phyloP scores from a whole-genome alignment of 768 basidiomycete species.

The Calvatia gigantea region DNA sequence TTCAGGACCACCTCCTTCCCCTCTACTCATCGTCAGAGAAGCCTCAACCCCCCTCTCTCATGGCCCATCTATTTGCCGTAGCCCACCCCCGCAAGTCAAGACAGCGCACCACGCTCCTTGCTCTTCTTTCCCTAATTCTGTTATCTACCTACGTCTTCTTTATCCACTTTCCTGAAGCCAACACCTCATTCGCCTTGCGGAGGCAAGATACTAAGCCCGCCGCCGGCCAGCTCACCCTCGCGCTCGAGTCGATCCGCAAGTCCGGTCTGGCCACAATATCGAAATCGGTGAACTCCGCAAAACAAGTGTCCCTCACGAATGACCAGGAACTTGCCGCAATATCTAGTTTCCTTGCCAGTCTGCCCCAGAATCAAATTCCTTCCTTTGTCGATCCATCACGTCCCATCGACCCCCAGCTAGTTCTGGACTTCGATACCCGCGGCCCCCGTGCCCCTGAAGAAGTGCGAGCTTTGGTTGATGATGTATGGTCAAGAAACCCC shows the following conservation, averaged over 20 bases:
- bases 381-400: constrained; percentile 53
- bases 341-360: constrained; percentile 67
- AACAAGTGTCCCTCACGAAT: constrained; percentile 38
- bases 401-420: constrained; percentile 76
- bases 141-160: constrained; percentile 57
- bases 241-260: constrained; percentile 33
- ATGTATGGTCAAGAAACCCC: constrained; percentile 72
- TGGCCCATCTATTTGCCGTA: constrained; percentile 26
- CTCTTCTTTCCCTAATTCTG: constrained; percentile 46
- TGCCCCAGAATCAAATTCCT: constrained; percentile 76
- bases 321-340: constrained; percentile 73
- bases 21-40: constrained; percentile 14
- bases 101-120: constrained; percentile 51
- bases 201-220: constrained; percentile 23
- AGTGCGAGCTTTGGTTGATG: constrained; percentile 51
- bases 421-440: constrained; percentile 83
- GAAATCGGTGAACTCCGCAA: constrained; percentile 17
- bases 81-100: constrained; percentile 44
- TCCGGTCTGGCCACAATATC: constrained; percentile 23
- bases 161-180: constrained; percentile 38
- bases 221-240: constrained; percentile 30
- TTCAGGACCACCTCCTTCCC: constrained; percentile 26
- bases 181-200: constrained; percentile 33
- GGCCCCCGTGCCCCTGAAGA: constrained; percentile 57
- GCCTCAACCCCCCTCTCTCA: constrained; percentile 17